Evolutionary conservation across 352 stramenopile species (phyloP).

Genomic region (Phytophthora melonis): DNA sequence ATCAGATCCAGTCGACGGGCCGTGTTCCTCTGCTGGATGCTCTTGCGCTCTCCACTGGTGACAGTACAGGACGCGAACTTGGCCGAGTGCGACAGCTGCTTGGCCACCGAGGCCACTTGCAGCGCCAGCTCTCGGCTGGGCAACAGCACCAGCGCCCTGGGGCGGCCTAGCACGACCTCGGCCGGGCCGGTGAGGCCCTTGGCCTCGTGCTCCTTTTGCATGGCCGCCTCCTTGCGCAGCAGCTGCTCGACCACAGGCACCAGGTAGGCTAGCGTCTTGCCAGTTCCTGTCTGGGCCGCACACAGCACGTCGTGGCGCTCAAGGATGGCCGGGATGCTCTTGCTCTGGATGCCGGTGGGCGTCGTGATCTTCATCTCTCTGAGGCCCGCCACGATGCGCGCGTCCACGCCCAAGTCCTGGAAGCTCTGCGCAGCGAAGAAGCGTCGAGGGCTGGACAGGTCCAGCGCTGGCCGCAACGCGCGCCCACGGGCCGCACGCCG

Average conservation of each 20-base stretch:
- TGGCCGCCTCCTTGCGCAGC: constrained; percentile 48
- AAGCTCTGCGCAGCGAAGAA: constrained; percentile 39
- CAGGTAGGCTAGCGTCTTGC: constrained; percentile 78
- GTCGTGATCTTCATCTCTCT: constrained; percentile 56
- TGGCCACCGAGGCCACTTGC: constrained; percentile 75
- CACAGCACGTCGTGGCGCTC: constrained; percentile 66
- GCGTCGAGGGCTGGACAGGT: background rate
- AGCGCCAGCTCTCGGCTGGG: constrained; percentile 76
- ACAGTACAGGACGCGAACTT: constrained; percentile 76
- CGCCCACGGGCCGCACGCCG: constrained; percentile 4
- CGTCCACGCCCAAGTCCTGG: constrained; percentile 51
- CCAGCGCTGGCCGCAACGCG: constrained; percentile 3
- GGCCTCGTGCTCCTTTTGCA: constrained; percentile 25
- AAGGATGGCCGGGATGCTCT: constrained; percentile 61
- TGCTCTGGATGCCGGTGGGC: constrained; percentile 65
- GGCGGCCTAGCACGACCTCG: constrained; percentile 42
- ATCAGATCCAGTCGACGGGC: constrained; percentile 67
- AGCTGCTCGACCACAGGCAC: constrained; percentile 65
- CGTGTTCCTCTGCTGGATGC: constrained; percentile 66
- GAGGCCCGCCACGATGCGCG: constrained; percentile 49
- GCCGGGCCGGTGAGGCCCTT: background rate
- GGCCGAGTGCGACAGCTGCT: constrained; percentile 67
- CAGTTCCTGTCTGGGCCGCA: constrained; percentile 70
- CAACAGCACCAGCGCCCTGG: constrained; percentile 64
- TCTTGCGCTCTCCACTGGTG: constrained; percentile 77